Evolutionary conservation across 1,284 basidiomycete species (phyloP).

Genomic region (Ceratobasidium sp.): DNA sequence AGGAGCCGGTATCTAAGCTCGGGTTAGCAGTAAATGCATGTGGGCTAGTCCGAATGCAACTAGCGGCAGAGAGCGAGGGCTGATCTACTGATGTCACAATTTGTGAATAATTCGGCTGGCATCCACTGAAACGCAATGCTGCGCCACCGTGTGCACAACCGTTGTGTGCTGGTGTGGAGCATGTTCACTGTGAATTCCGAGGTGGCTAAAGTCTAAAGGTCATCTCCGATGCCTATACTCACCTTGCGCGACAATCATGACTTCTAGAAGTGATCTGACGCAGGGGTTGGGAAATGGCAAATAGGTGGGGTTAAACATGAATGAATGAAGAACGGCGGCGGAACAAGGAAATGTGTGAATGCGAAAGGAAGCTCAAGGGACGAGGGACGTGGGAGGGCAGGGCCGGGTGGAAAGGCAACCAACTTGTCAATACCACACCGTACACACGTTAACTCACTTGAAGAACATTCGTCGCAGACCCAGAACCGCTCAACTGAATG

Average conservation of each 20-base stretch:
- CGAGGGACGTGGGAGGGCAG: constrained; percentile 23
- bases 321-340: not conserved
- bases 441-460: constrained; percentile 12
- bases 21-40: not conserved
- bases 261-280: constrained; percentile 12
- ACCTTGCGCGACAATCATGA: not conserved
- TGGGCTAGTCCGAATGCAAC: constrained; percentile 11
- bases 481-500: not conserved
- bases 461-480: constrained; percentile 4
- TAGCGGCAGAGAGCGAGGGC: not conserved
- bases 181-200: not conserved
- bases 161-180: too few relatives aligned
- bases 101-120: not conserved
- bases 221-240: not conserved
- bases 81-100: not conserved
- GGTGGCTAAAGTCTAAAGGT: not conserved
- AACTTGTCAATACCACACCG: constrained; percentile 22
- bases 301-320: not conserved
- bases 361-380: constrained; percentile 16
- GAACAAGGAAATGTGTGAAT: constrained; percentile 7
- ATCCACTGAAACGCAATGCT: not conserved
- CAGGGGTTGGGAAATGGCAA: not conserved
- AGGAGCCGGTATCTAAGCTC: not conserved
- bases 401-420: constrained; percentile 21
- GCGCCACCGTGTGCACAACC: constrained; percentile 6